Percentiles rank a stretch among this genome's conserved stretches.
Conservation (phyloP, 371 early-diverging fungal species). For the Rhizopus sp. region DNA sequence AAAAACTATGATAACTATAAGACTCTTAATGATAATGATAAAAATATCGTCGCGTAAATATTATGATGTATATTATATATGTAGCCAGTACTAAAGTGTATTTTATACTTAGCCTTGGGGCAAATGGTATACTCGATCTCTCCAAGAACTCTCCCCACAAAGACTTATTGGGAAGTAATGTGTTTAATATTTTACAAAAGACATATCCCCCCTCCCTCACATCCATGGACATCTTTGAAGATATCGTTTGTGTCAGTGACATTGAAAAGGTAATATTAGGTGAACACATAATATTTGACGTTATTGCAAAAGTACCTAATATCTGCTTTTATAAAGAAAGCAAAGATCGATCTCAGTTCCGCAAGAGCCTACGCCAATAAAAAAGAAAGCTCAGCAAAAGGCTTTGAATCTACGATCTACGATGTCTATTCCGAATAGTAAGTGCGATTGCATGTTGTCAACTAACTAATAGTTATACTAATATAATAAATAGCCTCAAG, state of each 20-base stretch:
- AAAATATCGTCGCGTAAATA: constrained; percentile 9
- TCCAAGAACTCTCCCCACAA: constrained; percentile 12
- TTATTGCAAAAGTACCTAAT: constrained; percentile 7
- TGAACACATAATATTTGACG: constrained; percentile 13
- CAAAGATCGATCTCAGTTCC: constrained; percentile 6
- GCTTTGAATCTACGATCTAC: constrained; percentile 10
- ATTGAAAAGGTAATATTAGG: constrained; percentile 13
- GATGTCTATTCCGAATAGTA: constrained; percentile 13
- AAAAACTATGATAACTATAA: constrained; percentile 5
- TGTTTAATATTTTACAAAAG: constrained; percentile 6
- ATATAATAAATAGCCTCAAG: constrained; percentile 13
- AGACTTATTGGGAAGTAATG: constrained; percentile 3
- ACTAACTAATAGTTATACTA: constrained; percentile 10
- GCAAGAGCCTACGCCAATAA: constrained; percentile 9
- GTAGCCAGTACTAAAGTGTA: constrained; percentile 10
- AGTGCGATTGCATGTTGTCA: constrained; percentile 8
- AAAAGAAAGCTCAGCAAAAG: constrained; percentile 8
- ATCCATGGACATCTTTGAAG: constrained; percentile 4
- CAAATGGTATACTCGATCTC: constrained; percentile 13
- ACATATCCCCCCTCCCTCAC: constrained; percentile 3
- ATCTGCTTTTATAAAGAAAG: constrained; percentile 10
- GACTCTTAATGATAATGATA: constrained; percentile 5
- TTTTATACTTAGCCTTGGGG: constrained; percentile 12
- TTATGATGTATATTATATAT: constrained; percentile 10
- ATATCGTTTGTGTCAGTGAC: constrained; percentile 1